These are phyloP conservation scores for Smallanthus sonchifolius DNA, from an alignment of 129 eudicot genomes.

Conservation along the genomic window DNA sequence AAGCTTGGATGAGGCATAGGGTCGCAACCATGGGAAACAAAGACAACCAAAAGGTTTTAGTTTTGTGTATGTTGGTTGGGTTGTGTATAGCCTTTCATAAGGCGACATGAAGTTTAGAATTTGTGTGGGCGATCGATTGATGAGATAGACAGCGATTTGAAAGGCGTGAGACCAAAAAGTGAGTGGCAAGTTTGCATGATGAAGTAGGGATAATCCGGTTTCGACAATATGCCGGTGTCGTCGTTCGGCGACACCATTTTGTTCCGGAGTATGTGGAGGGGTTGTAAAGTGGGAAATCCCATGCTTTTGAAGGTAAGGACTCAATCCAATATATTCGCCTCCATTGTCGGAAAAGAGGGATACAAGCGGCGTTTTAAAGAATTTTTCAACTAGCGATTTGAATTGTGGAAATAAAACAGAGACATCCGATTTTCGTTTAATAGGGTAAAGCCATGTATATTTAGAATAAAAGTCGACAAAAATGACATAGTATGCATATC, in stretches of 20 bases:
- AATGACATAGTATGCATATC: neutral
- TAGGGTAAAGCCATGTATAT: neutral
- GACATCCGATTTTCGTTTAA: neutral
- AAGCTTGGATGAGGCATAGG: neutral
- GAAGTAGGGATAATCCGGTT: neutral
- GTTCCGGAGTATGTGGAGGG: neutral
- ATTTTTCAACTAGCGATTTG: neutral
- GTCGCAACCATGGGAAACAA: neutral
- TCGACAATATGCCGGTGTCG: neutral
- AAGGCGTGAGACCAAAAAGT: neutral
- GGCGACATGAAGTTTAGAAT: neutral
- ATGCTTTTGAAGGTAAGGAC: neutral
- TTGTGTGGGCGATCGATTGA: neutral
- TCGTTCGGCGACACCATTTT: neutral
- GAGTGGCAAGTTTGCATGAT: neutral
- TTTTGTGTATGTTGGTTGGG: neutral
- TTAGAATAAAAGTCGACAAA: neutral
- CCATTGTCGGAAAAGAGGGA: neutral
- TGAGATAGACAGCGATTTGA: neutral
- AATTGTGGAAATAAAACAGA: neutral
- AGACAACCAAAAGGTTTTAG: neutral
- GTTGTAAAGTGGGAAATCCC: neutral
- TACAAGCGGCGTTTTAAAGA: neutral
- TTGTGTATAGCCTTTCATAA: neutral
- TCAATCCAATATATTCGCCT: neutral